Percentiles rank a stretch among this genome's conserved stretches.
Evolutionary conservation across 2,329 filamentous ascomycete species (phyloP).

Genomic region (Pyrenochaeta sp.): DNA sequence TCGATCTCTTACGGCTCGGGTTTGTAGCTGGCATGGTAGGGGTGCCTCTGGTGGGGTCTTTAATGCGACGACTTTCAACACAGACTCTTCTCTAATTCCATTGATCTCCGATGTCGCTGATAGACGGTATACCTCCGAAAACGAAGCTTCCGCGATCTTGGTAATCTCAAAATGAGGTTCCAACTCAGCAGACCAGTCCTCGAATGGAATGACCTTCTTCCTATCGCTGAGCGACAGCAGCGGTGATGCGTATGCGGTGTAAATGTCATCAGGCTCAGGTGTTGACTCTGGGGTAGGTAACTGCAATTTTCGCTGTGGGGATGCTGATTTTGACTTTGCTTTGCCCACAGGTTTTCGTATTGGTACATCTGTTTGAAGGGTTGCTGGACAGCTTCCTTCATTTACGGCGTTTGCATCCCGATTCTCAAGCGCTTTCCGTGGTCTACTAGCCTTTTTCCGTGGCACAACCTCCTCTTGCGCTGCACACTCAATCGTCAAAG

Average conservation of each 20-base stretch:
- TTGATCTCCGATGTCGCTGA: slow-evolving; percentile 42
- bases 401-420: slow-evolving; percentile 18
- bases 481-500: slow-evolving; percentile 3
- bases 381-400: not conserved
- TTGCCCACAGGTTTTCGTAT: slow-evolving; percentile 18
- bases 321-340: slow-evolving; percentile 14
- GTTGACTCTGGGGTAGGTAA: slow-evolving; percentile 30
- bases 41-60: slow-evolving; percentile 44
- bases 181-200: slow-evolving; percentile 53
- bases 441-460: slow-evolving; percentile 12
- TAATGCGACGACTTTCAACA: slow-evolving; percentile 56
- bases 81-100: slow-evolving; percentile 52
- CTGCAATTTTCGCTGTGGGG: slow-evolving; percentile 13
- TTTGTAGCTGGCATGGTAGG: slow-evolving; percentile 43
- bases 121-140: slow-evolving; percentile 71
- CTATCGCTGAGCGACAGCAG: slow-evolving; percentile 42
- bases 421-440: slow-evolving; percentile 16
- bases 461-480: not conserved
- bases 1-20: slow-evolving; percentile 56
- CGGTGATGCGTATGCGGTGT: slow-evolving; percentile 32
- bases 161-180: slow-evolving; percentile 58
- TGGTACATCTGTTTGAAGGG: no score
- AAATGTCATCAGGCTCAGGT: slow-evolving; percentile 35
- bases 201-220: slow-evolving; percentile 44
- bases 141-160: slow-evolving; percentile 73